These are phyloP conservation scores for Tieghemiomyces parasiticus DNA, from an alignment of 192 early-diverging fungal genomes.

Conservation along the genomic window DNA sequence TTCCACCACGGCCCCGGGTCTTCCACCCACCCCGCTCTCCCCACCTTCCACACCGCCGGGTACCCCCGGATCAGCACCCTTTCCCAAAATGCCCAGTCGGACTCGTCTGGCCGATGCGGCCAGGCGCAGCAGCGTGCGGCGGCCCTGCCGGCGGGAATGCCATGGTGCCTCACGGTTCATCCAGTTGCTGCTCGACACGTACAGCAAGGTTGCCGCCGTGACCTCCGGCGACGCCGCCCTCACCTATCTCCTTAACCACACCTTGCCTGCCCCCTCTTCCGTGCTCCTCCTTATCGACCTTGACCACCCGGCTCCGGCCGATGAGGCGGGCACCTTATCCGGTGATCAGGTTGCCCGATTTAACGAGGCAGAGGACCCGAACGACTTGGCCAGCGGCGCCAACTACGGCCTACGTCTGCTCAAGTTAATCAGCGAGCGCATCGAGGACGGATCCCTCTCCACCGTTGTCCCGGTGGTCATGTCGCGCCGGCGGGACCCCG, in stretches of 20 bases:
- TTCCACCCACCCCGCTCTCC: slow-evolving; percentile 2
- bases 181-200: slow-evolving; percentile 32
- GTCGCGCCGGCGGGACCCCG: slow-evolving; percentile 27
- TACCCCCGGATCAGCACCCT: not conserved
- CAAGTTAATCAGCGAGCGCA: slow-evolving; percentile 19
- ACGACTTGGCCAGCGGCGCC: slow-evolving; percentile 15
- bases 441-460: slow-evolving; percentile 5
- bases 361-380: slow-evolving; percentile 18
- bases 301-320: not conserved
- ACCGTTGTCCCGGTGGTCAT: slow-evolving; percentile 22
- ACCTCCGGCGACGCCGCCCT: slow-evolving; percentile 29
- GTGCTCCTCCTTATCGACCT: slow-evolving; percentile 32
- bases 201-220: slow-evolving; percentile 31
- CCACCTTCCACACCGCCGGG: not conserved
- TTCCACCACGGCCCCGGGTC: not conserved
- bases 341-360: not conserved
- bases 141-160: not conserved
- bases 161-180: slow-evolving; percentile 18
- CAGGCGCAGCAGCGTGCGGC: too few relatives aligned
- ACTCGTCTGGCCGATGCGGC: not conserved
- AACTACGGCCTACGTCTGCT: slow-evolving; percentile 16
- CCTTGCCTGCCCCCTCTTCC: slow-evolving; percentile 16
- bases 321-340: not conserved
- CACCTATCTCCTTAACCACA: slow-evolving; percentile 28
- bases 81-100: not conserved